Percentiles rank a stretch among this genome's conserved stretches.
Conservation (phyloP, 305 asterid species). For the Rubia tinctorum region DNA sequence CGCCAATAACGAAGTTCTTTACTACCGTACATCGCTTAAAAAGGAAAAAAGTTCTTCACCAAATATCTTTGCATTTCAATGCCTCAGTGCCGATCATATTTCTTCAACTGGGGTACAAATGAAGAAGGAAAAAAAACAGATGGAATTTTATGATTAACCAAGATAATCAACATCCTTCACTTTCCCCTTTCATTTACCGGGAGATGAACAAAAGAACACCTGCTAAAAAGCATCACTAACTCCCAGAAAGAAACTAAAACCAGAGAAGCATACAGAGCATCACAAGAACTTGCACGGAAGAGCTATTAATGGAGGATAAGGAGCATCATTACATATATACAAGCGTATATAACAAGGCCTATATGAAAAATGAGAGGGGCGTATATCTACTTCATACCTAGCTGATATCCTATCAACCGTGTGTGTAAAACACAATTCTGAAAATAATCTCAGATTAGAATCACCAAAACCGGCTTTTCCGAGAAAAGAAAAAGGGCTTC, state of each 20-base stretch:
- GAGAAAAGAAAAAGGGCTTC: constrained; percentile 15
- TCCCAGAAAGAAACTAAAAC: too few species aligned
- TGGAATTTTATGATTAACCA: background rate
- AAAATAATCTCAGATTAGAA: constrained; percentile 10
- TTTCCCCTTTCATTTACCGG: background rate
- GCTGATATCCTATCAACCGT: constrained; percentile 20
- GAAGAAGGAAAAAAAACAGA: background rate
- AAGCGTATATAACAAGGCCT: constrained; percentile 16
- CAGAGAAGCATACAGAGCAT: background rate
- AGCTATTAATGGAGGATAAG: constrained; percentile 4
- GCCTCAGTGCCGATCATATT: too few species aligned
- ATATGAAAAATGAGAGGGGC: background rate
- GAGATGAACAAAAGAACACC: background rate
- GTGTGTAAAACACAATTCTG: constrained; percentile 18
- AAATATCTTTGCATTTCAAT: too few species aligned
- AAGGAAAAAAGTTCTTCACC: too few species aligned
- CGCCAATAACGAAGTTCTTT: too few species aligned
- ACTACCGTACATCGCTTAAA: too few species aligned
- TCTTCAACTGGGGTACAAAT: background rate
- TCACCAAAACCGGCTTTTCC: constrained; percentile 10
- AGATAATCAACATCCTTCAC: background rate
- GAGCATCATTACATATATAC: constrained; percentile 13
- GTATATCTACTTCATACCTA: constrained; percentile 16
- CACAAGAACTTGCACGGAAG: constrained; percentile 2
- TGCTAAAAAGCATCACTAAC: background rate